Conservation (phyloP, 1,284 basidiomycete genomes). For the Pterulicium gracile region DNA sequence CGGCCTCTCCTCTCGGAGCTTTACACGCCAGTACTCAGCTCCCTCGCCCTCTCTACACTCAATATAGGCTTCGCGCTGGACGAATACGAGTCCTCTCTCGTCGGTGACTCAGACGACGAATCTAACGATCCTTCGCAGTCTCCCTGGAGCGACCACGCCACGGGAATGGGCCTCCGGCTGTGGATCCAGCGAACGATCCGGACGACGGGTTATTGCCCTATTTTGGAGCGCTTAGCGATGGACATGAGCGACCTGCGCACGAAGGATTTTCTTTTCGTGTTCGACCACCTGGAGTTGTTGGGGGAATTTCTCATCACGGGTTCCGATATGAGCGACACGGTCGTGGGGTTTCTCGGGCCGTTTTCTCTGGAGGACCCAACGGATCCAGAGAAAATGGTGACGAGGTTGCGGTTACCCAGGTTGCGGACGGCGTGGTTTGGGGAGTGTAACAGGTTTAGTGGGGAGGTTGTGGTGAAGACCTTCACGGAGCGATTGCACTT, state of each 20-base stretch:
- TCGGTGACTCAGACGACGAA: conserved; percentile 64
- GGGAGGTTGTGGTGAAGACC: conserved; percentile 42
- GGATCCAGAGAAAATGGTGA: background rate
- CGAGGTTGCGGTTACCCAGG: conserved; percentile 36
- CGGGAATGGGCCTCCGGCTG: conserved; percentile 64
- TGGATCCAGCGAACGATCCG: conserved; percentile 26
- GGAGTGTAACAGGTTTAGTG: conserved; percentile 53
- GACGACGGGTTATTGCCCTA: background rate
- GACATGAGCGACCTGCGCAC: conserved; percentile 71
- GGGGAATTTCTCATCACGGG: conserved; percentile 61
- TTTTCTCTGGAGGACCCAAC: conserved; percentile 11
- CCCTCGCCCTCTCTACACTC: conserved; percentile 51
- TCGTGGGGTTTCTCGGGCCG: conserved; percentile 46
- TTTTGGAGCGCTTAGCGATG: conserved; percentile 28
- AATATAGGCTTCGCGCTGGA: conserved; percentile 48
- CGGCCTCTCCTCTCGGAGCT: conserved; percentile 54
- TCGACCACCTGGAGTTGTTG: conserved; percentile 39
- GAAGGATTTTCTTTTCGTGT: conserved; percentile 62
- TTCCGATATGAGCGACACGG: conserved; percentile 68
- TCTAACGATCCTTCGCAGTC: conserved; percentile 62
- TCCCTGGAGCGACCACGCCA: conserved; percentile 62
- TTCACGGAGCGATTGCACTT: conserved; percentile 36
- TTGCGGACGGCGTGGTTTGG: conserved; percentile 40
- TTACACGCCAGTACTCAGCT: conserved; percentile 40
- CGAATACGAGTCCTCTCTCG: conserved; percentile 25